Percentiles rank a stretch among this genome's conserved stretches.
Evolutionary conservation across 2,329 filamentous ascomycete species (phyloP).

Genomic region (Dichotomopilus funicola): DNA sequence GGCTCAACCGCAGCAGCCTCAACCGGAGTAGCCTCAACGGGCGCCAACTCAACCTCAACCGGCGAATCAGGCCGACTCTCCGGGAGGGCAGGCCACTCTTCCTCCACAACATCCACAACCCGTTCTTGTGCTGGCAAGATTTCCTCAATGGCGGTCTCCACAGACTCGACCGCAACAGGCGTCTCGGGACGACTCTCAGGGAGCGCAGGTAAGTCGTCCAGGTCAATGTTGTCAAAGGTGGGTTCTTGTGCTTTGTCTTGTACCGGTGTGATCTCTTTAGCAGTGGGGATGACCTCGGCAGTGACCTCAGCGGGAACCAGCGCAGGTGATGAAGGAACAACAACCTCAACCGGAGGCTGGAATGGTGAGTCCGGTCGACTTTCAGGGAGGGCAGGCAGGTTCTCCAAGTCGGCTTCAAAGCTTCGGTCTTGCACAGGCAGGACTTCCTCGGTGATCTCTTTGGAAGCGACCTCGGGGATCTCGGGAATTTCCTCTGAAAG

Average conservation of each 20-base stretch:
- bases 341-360: not conserved
- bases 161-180: not conserved
- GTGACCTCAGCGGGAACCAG: not conserved
- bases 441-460: not conserved
- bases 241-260: too few relatives aligned
- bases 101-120: not conserved
- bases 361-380: slow-evolving; percentile 4
- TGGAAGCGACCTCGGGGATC: not conserved
- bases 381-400: not conserved
- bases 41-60: not conserved
- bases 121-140: not conserved
- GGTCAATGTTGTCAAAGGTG: too few relatives aligned
- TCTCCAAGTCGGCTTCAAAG: not conserved
- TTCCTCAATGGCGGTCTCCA: not conserved
- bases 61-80: slow-evolving; percentile 5
- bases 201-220: too few relatives aligned
- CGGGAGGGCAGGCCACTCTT: not conserved
- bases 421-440: not conserved
- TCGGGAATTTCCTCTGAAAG: too few relatives aligned
- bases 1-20: not conserved
- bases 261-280: too few relatives aligned
- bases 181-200: too few relatives aligned
- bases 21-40: not conserved
- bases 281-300: not conserved
- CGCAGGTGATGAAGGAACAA: not conserved